Percentiles rank a stretch among this genome's conserved stretches.
Evolutionary conservation across 2,329 filamentous ascomycete species (phyloP).

Genomic region (Ophiostoma quercus): DNA sequence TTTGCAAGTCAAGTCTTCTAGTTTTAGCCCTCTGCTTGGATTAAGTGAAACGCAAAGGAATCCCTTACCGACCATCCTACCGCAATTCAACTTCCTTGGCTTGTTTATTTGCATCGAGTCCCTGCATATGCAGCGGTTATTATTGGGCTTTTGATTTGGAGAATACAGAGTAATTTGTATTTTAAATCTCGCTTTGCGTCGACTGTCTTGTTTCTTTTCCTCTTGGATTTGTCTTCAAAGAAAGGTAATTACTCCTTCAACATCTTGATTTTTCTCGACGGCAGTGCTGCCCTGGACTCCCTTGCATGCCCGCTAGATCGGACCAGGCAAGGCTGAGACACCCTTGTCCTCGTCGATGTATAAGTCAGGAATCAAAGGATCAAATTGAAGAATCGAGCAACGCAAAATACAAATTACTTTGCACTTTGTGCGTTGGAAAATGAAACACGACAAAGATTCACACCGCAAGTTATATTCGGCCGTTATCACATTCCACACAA

Average conservation of each 20-base stretch:
- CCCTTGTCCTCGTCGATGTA: background rate
- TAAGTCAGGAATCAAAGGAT: no score
- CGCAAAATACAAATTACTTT: no score
- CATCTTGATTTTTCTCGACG: background rate
- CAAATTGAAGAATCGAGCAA: no score
- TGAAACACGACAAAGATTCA: background rate
- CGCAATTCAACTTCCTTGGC: background rate
- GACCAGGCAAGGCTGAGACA: constrained; percentile 18
- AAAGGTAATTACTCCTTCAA: background rate
- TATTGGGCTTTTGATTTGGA: no score
- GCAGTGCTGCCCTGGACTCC: background rate
- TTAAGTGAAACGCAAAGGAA: background rate
- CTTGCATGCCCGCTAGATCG: constrained; percentile 18
- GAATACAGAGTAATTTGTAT: background rate
- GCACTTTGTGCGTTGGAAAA: background rate
- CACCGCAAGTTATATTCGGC: background rate
- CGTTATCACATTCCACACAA: no score
- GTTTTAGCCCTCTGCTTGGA: background rate
- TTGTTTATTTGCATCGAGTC: background rate
- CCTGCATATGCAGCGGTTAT: no score
- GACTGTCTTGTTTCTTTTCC: background rate
- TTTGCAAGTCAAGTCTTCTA: background rate
- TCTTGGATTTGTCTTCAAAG: no score
- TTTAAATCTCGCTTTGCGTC: background rate
- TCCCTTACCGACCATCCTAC: background rate